Evolutionary conservation across 164 flowering plant genomes (phyloP).

Genomic region (Protea cynaroides): DNA sequence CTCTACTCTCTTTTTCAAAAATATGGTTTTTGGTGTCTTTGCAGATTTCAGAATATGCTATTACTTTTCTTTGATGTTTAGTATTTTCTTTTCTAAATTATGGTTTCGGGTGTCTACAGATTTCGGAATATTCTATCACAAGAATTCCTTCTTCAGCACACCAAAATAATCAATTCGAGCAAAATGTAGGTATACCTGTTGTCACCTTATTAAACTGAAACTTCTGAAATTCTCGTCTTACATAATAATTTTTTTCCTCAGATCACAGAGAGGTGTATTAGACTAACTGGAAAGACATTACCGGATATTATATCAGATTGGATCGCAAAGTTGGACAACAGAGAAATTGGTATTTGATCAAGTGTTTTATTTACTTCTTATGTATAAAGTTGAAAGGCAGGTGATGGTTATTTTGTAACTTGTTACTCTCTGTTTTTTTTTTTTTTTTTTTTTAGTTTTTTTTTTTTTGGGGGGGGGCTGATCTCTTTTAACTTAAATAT

Average conservation of each 20-base stretch:
- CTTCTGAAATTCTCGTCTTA: not conserved
- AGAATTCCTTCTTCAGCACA: conserved; percentile 61
- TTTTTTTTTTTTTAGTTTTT: no score
- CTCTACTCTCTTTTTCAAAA: no score
- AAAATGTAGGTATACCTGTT: conserved; percentile 47
- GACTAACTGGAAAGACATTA: conserved; percentile 55
- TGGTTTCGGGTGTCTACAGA: conserved; percentile 36
- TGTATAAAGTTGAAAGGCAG: not conserved
- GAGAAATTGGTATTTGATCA: conserved; percentile 62
- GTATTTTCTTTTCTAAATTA: not conserved
- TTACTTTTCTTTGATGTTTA: no score
- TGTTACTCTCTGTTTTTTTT: no score
- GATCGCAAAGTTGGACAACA: conserved; percentile 47
- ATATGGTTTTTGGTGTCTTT: conserved; percentile 11
- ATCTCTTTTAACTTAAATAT: no score
- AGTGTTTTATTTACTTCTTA: not conserved
- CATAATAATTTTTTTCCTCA: conserved; percentile 17
- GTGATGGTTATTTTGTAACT: no score
- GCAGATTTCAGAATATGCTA: no score
- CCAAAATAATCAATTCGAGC: conserved; percentile 68
- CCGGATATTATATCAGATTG: conserved; percentile 69
- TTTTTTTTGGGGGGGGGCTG: no score
- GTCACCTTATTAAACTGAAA: conserved; percentile 1
- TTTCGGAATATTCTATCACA: conserved; percentile 40
- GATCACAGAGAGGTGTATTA: conserved; percentile 76